Conservation (phyloP, 306 rosid genomes). For the Arachis hypogaea region DNA sequence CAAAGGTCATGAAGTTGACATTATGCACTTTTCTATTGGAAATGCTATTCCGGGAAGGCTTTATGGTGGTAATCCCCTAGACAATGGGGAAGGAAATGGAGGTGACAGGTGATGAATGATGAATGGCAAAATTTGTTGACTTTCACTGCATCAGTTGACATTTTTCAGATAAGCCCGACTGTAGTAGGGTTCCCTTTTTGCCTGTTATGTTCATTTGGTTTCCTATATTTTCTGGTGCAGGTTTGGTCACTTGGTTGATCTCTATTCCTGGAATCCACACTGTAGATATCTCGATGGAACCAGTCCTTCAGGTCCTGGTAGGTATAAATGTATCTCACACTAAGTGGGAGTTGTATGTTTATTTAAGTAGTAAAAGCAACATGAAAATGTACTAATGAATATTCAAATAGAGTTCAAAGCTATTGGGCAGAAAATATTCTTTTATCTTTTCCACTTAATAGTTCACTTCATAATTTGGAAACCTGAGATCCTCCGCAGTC, state of each 20-base stretch:
- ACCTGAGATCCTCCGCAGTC: conserved; percentile 8
- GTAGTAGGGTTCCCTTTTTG: not conserved
- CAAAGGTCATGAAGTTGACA: conserved; percentile 92
- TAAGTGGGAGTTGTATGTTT: conserved; percentile 25
- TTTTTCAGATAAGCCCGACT: conserved; percentile 27
- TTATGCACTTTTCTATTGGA: conserved; percentile 94
- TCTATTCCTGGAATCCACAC: conserved; percentile 95
- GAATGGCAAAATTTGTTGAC: conserved; percentile 20
- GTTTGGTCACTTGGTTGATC: conserved; percentile 90
- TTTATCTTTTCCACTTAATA: conserved; percentile 14
- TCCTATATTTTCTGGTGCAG: conserved; percentile 46
- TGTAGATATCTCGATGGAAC: conserved; percentile 86
- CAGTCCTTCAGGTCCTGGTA: conserved; percentile 77
- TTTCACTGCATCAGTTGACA: conserved; percentile 23
- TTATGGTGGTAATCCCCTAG: conserved; percentile 81
- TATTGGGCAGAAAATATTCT: conserved; percentile 11
- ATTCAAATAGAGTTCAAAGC: conserved; percentile 7
- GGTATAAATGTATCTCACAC: conserved; percentile 22
- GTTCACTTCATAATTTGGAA: conserved; percentile 18
- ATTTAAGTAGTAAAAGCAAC: conserved; percentile 15
- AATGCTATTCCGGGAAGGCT: conserved; percentile 93
- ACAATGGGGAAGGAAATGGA: conserved; percentile 73
- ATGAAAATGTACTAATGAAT: conserved; percentile 8
- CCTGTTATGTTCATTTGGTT: conserved; percentile 14
- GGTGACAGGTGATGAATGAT: conserved; percentile 79